phyloP scores from a whole-genome alignment of 495 filamentous ascomycete genomes.

The Neurospora intermedia region DNA sequence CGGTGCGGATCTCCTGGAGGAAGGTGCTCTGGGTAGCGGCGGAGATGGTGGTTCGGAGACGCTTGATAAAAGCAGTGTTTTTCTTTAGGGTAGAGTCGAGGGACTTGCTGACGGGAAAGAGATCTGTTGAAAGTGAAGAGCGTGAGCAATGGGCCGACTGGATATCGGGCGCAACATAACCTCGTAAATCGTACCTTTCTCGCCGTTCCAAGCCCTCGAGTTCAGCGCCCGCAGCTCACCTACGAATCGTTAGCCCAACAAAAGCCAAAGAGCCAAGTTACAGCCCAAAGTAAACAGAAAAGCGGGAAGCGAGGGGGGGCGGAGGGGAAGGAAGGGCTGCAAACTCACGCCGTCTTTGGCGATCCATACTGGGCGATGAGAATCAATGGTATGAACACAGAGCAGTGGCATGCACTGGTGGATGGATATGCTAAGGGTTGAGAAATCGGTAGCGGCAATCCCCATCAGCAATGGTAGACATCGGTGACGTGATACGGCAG shows the following conservation, averaged over 20 bases:
- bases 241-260: constrained; percentile 32
- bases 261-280: constrained; percentile 7
- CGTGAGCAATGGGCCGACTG: constrained; percentile 2
- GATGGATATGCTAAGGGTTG: constrained; percentile 35
- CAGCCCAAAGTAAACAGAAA: background rate
- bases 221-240: constrained; percentile 88
- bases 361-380: constrained; percentile 54
- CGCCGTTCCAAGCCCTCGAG: constrained; percentile 74
- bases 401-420: constrained; percentile 30
- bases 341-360: constrained; percentile 66
- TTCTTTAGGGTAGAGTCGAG: constrained; percentile 97
- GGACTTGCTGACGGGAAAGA: constrained; percentile 66
- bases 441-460: constrained; percentile 35
- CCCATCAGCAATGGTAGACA: constrained; percentile 35
- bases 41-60: constrained; percentile 80
- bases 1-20: constrained; percentile 79
- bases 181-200: constrained; percentile 50
- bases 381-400: constrained; percentile 11
- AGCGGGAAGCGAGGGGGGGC: background rate
- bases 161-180: constrained; percentile 6
- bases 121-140: constrained; percentile 38
- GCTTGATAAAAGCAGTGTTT: constrained; percentile 98
- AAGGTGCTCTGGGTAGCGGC: constrained; percentile 69
- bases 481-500: constrained; percentile 25
- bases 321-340: background rate